Percentiles rank a stretch among this genome's conserved stretches.
Evolutionary conservation across 495 filamentous ascomycete species (phyloP).

Genomic region (Barbatosphaeria neglecta): DNA sequence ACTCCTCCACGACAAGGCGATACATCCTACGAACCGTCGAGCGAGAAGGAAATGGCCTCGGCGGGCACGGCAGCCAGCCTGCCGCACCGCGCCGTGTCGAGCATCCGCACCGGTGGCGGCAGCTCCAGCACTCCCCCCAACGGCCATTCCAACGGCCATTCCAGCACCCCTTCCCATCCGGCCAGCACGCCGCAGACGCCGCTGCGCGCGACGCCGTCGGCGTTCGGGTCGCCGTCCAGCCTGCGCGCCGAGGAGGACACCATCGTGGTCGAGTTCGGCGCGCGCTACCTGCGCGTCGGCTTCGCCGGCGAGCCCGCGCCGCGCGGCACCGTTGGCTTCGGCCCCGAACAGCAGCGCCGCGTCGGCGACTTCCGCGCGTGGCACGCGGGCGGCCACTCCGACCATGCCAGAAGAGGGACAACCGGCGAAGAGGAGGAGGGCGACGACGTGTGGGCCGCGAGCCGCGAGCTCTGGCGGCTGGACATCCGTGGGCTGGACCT

Average conservation of each 20-base stretch:
- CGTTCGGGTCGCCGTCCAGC: conserved; percentile 60
- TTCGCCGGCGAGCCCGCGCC: conserved; percentile 73
- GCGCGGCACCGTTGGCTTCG: conserved; percentile 58
- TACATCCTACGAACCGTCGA: too few species aligned
- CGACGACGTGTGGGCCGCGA: conserved; percentile 48
- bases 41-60: conserved; percentile 12
- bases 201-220: conserved; percentile 42
- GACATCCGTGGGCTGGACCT: conserved; percentile 64
- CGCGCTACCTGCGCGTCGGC: conserved; percentile 67
- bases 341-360: conserved; percentile 59
- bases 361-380: conserved; percentile 73
- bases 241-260: conserved; percentile 76
- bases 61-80: conserved; percentile 11
- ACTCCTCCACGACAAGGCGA: too few species aligned
- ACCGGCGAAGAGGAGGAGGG: conserved; percentile 26
- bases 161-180: too few species aligned
- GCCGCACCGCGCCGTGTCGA: conserved; percentile 39
- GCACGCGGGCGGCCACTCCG: conserved; percentile 44
- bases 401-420: conserved; percentile 25
- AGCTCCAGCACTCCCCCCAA: conserved; percentile 5
- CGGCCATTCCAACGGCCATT: too few species aligned
- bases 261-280: conserved; percentile 72
- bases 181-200: conserved; percentile 50
- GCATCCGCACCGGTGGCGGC: conserved; percentile 30
- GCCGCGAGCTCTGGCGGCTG: conserved; percentile 71